Evolutionary conservation across 495 filamentous ascomycete species (phyloP), one percentile per base, ranked within the genome.

Genomic region (Penicillium pancosmium): DNA sequence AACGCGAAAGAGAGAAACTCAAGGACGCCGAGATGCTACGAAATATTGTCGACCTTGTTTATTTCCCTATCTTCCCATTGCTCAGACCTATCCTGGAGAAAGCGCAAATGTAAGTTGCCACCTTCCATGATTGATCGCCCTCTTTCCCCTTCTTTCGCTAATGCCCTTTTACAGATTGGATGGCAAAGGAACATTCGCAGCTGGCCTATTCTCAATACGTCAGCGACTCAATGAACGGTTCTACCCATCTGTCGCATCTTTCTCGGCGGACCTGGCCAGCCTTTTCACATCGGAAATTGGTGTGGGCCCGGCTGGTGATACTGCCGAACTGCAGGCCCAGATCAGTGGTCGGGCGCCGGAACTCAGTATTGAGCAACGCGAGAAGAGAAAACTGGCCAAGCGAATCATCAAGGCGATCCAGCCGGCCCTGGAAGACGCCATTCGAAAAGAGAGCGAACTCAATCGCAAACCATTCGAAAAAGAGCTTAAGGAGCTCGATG

Each of bases 21-120:
- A 84, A 88, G 63, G 87, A 90, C 52, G 88, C 86, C 9, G 84
- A 91, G 67, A 75, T 90, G 56, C 82, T 96, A 62, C 85, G 83
- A 54, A 85, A 83, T 50, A 84, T 93, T 61, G 82, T 97, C 13
- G 91, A 97, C 68, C 88, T 78, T 23, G 86, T 96, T 57, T 98
- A 97, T 70, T 96, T 97, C 63, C 95, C 94, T 7, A 84, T 94
- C 13, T 81, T 86, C 64, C 86, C 86, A 57, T 76, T 96, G 38
- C 81, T 99, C 7, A 85, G 83, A 72, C 89, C 89, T 2, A 85
- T 96, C 23, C 76, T 97, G 52, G 88, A 96, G 50, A 92, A 88
- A 71, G 93, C 91, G 18, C 75, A 82, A 68, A 73, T 68, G 88
- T 91, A 82, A 83, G 88, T 44, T 16, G 41, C 41, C 16, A 16